phyloP scores from a whole-genome alignment of 1,284 basidiomycete species.

The Malassezia furfur region DNA sequence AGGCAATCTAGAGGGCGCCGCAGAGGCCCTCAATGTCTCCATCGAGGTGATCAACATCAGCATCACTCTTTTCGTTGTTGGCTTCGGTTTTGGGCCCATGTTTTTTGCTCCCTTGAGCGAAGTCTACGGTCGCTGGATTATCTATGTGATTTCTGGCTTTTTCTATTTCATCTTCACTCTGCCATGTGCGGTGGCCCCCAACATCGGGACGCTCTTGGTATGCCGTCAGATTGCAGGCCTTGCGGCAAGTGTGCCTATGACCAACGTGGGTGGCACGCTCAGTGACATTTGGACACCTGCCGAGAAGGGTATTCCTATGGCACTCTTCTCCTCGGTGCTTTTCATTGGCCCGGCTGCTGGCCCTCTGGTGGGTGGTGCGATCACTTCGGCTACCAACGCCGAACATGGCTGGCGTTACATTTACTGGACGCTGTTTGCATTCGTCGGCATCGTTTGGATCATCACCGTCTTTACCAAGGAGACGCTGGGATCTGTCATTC shows the following conservation, averaged over 20 bases:
- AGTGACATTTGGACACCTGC: conserved; percentile 2
- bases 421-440: conserved; percentile 66
- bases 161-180: conserved; percentile 54
- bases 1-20: background rate
- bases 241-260: conserved; percentile 54
- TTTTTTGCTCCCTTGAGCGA: conserved; percentile 56
- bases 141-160: conserved; percentile 25
- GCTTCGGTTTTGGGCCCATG: conserved; percentile 44
- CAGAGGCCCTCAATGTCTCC: background rate
- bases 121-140: conserved; percentile 52
- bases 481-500: conserved; percentile 57
- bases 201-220: conserved; percentile 57
- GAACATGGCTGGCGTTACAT: conserved; percentile 58
- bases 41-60: conserved; percentile 61
- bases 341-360: conserved; percentile 53
- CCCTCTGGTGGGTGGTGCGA: conserved; percentile 49
- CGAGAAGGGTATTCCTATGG: conserved; percentile 57
- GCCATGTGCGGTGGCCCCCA: conserved; percentile 58
- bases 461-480: conserved; percentile 63
- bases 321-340: conserved; percentile 29
- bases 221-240: conserved; percentile 62
- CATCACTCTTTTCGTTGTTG: conserved; percentile 60
- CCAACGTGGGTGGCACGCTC: conserved; percentile 51
- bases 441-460: conserved; percentile 54
- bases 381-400: conserved; percentile 49